Base-by-base conservation (phyloP, 139 green algal genomes). In the Haematococcus sp. region DNA sequence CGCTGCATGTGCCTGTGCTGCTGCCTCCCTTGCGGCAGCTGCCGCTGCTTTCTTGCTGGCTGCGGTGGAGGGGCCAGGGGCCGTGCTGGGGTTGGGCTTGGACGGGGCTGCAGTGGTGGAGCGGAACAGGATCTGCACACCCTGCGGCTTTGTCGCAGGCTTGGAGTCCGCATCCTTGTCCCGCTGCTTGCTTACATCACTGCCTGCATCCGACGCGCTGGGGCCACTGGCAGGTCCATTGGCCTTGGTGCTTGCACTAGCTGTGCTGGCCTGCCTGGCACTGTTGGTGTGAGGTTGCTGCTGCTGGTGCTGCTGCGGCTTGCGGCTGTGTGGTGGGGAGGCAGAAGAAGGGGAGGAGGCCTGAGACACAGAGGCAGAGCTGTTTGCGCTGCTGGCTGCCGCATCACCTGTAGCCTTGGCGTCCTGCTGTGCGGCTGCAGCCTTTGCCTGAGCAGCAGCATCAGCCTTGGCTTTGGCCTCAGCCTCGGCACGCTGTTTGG, bases 51-150 rank as follows among this genome's bases (percentile, higher is more conserved):
- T 69, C 40, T 49, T 25, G 32, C 63, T 25, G 61, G 32, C 31
- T 32, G 61, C 40, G 35, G 40, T 13, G 3, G 64, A 4, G 25
- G 20, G 64, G 3, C 35, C 35, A 59, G 64, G 23, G n/a, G 19
- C 17, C 25, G 66, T 2, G 28, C 27, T 2, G 7, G 4, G 40
- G 11, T 17, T 2, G 3, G n/a, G 19, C 43, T 44, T 30, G 13
- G 13, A 4, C 15, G 58, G 58, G 7, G 33, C 61, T 17, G 61
- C 32, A 27, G 66, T 59, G 2, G 66, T 72, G 46, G 66, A 72
- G 1, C 66, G 44, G 66, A 61, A 72, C 9, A 72, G 27, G 46
- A 72, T 63, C 44, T 72, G 66, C 44, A 72, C 66, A 30, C 66
- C 66, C 13, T 22, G 16, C 20, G 35, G 46, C 44, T 61, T 72